Conservation (phyloP, 257 asterid species). For the Dorcoceras hygrometricum region DNA sequence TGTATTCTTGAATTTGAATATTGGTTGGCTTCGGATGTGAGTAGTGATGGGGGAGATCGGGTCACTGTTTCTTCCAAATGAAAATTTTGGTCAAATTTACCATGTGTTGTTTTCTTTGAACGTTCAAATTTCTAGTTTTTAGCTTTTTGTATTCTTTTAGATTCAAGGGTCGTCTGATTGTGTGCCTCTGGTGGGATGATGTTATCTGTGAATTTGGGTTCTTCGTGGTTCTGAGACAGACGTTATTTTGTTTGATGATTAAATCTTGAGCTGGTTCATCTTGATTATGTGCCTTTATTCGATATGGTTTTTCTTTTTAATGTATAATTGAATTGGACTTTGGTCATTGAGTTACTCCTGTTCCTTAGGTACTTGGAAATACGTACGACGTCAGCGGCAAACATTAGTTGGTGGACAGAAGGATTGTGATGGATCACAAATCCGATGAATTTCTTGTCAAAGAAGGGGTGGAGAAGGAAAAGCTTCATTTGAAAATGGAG, state of each 20-base stretch:
- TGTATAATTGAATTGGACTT: conserved; percentile 2
- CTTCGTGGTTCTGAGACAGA: neutral
- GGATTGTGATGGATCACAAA: conserved; percentile 37
- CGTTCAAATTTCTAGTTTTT: no score
- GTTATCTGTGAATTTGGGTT: neutral
- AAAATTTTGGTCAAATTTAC: no score
- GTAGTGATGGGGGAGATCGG: no score
- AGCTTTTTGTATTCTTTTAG: no score
- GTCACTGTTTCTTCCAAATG: no score
- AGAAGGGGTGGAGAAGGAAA: conserved; percentile 49
- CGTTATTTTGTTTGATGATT: no score
- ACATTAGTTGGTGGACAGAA: conserved; percentile 1
- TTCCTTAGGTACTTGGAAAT: conserved; percentile 30
- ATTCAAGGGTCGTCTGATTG: no score
- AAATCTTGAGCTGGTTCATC: neutral
- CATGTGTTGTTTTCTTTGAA: no score
- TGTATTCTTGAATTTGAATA: no score
- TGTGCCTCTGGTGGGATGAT: no score
- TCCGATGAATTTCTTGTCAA: conserved; percentile 18
- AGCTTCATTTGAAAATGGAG: conserved; percentile 45
- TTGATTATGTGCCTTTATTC: neutral
- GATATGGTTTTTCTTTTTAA: neutral
- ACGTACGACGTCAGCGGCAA: conserved; percentile 1
- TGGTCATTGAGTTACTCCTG: neutral
- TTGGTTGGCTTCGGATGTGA: no score